phyloP scores from a whole-genome alignment of 164 flowering plant species.

The Buxus sempervirens region DNA sequence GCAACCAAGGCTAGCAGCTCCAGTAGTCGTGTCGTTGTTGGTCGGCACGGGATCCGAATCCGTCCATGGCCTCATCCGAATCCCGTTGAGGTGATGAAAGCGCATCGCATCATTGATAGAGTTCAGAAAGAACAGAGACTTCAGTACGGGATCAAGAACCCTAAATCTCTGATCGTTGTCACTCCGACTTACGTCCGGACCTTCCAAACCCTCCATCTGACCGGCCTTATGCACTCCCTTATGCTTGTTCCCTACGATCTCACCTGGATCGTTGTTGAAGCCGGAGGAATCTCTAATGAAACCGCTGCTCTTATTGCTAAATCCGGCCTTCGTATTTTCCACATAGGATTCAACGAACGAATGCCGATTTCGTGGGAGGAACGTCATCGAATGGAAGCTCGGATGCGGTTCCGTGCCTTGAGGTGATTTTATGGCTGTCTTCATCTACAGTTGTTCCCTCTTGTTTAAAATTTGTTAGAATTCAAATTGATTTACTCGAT shows the following conservation, averaged over 20 bases:
- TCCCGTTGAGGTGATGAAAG: slow-evolving; percentile 79
- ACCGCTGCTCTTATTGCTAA: slow-evolving; percentile 58
- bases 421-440: slow-evolving; percentile 37
- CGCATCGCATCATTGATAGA: slow-evolving; percentile 76
- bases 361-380: slow-evolving; percentile 78
- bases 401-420: slow-evolving; percentile 76
- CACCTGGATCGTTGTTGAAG: slow-evolving; percentile 90
- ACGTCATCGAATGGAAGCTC: slow-evolving; percentile 61
- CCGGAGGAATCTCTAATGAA: slow-evolving; percentile 79
- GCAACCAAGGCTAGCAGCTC: slow-evolving; percentile 13
- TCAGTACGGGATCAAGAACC: slow-evolving; percentile 72
- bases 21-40: slow-evolving; percentile 75
- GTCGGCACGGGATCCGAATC: slow-evolving; percentile 89
- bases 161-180: slow-evolving; percentile 63
- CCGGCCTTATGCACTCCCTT: slow-evolving; percentile 87
- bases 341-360: slow-evolving; percentile 53
- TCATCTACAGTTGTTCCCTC: not conserved
- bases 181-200: slow-evolving; percentile 92
- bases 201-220: slow-evolving; percentile 84
- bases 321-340: slow-evolving; percentile 50
- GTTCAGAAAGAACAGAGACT: slow-evolving; percentile 83
- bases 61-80: slow-evolving; percentile 96
- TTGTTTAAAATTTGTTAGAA: slow-evolving; percentile 9
- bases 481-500: slow-evolving; percentile 16
- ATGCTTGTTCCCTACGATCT: slow-evolving; percentile 81